Evolutionary conservation across 2,329 filamentous ascomycete genomes (phyloP).

Genomic region (Ophiostoma australiae): DNA sequence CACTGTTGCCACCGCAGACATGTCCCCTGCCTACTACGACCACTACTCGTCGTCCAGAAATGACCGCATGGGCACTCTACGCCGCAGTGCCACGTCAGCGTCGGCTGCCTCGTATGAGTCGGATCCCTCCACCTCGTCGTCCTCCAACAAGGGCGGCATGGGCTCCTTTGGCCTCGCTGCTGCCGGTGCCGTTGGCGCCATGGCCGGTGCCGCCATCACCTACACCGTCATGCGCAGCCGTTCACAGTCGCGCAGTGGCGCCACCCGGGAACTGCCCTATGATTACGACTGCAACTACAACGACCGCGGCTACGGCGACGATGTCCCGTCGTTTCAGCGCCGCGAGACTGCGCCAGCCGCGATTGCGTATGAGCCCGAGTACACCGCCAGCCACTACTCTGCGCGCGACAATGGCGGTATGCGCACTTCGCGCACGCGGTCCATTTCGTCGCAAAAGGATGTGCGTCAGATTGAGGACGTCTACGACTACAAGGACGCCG

Average conservation of each 20-base stretch:
- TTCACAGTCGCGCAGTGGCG: conserved; percentile 41
- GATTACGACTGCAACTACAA: conserved; percentile 31
- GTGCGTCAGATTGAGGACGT: conserved; percentile 1
- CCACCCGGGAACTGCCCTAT: conserved; percentile 37
- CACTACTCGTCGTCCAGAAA: conserved; percentile 21
- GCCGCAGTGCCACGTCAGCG: conserved; percentile 22
- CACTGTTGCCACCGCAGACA: not conserved
- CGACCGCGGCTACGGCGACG: conserved; percentile 22
- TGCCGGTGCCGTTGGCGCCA: conserved; percentile 33
- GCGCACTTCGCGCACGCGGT: conserved; percentile 7
- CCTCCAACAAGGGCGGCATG: conserved; percentile 49
- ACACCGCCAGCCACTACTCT: not conserved
- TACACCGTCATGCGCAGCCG: conserved; percentile 59
- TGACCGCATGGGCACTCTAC: conserved; percentile 21
- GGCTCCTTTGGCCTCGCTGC: conserved; percentile 50
- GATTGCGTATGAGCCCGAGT: not conserved
- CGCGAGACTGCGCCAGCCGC: conserved; percentile 28
- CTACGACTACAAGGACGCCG: conserved; percentile 16
- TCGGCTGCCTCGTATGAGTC: conserved; percentile 26
- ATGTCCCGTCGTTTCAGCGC: conserved; percentile 39
- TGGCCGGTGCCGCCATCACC: conserved; percentile 67
- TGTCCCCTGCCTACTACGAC: conserved; percentile 17
- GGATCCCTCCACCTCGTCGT: conserved; percentile 29
- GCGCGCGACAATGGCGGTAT: conserved; percentile 7
- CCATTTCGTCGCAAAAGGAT: conserved; percentile 10